phyloP scores from a whole-genome alignment of 257 asterid genomes.

The Salvia rosmarinus region DNA sequence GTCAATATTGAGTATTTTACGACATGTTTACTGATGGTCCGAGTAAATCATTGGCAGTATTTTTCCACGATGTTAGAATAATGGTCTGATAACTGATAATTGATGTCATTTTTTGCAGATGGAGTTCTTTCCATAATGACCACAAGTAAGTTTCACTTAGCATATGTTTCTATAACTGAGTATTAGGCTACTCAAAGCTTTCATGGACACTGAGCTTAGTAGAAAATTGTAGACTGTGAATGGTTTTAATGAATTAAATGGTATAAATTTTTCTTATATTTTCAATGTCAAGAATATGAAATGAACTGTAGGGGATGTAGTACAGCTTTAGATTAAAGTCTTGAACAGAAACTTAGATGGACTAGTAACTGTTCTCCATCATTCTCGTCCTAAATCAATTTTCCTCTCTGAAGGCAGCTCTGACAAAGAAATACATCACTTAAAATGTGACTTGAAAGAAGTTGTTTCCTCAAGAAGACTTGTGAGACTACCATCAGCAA shows the following conservation, averaged over 20 bases:
- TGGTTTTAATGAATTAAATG: constrained; percentile 13
- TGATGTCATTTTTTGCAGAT: constrained; percentile 55
- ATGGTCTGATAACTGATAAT: constrained; percentile 42
- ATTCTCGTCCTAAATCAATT: constrained; percentile 24
- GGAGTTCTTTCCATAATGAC: constrained; percentile 67
- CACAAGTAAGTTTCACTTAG: constrained; percentile 59
- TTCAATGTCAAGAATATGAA: background rate
- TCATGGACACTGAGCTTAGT: constrained; percentile 12
- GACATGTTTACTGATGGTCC: background rate
- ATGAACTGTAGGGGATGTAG: background rate
- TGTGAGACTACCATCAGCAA: constrained; percentile 55
- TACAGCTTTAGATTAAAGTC: background rate
- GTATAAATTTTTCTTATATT: background rate
- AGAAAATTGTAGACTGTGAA: background rate
- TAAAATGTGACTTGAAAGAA: constrained; percentile 58
- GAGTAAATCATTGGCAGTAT: constrained; percentile 10
- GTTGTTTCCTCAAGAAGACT: constrained; percentile 53
- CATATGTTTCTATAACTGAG: constrained; percentile 2
- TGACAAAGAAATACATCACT: constrained; percentile 60
- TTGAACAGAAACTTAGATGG: background rate
- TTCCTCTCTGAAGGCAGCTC: constrained; percentile 58
- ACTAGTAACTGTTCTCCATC: constrained; percentile 13
- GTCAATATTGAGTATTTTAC: constrained; percentile 16
- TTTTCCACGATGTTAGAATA: background rate
- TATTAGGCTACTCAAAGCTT: constrained; percentile 22